Evolutionary conservation across 345 rosid species (phyloP), one percentile per base, ranked within the genome.

Genomic region (Zanthoxylum bungeanum): DNA sequence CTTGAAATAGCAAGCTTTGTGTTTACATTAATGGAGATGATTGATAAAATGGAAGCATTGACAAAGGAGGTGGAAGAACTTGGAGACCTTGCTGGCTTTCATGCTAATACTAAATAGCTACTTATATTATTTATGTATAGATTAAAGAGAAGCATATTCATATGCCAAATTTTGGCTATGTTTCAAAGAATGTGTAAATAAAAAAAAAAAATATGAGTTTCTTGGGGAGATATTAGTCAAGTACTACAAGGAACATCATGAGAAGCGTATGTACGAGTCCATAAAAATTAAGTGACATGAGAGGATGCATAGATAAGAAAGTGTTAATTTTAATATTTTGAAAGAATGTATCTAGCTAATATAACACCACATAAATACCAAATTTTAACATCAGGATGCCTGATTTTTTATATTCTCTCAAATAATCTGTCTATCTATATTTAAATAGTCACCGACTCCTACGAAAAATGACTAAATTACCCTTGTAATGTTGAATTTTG

Each of bases 41-140:
- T 77, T n/a, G 84, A 85, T 66, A 86, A 85, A 74, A 60, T 84
- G 70, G 87, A 86, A 83, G 83, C 71, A 21, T 76, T 88, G 75
- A 75, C 83, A 5, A 85, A 82, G 65, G 80, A 85, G 55, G 89
- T 85, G 27, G 86, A 86, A 27, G 78, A 85, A 66, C 88, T 90
- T 10, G 96, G 87, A 52, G 68, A 84, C 24, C 76, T 76, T 64
- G 90, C 86, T 17, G 68, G 68, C 53, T 86, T 88, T 72, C 57
- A 12, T n/a, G 27, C 67, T 39, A 55, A 55, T 33, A 55, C 25
- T 14, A 67, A 66, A 58, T 71, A 73, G 65, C 36, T 11, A 7
- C 31, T 67, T 16, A 25, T 16, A 5, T 5, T 14, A 5, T 57
- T n/a, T 58, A 30, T 36, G 61, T 17, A 37, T 25, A 53, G 51